Conservation (phyloP, 805 yeast species). For the Pichia nakasei region DNA sequence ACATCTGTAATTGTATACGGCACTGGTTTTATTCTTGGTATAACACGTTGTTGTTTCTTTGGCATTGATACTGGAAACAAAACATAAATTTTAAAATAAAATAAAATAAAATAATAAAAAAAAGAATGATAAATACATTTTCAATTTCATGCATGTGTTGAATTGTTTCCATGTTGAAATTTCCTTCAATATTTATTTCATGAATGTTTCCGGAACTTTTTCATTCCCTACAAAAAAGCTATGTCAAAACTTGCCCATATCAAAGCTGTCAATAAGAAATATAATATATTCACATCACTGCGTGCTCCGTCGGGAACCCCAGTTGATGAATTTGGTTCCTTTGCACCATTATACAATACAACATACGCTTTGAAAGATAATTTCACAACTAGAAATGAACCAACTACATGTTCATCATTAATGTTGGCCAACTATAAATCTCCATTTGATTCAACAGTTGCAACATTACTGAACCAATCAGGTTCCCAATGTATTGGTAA, state of each 20-base stretch:
- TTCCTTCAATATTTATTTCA: not conserved
- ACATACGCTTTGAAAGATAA: slow-evolving; percentile 68
- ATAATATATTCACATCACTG: slow-evolving; percentile 34
- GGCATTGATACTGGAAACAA: not conserved
- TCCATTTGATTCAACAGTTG: slow-evolving; percentile 79
- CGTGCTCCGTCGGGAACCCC: slow-evolving; percentile 10
- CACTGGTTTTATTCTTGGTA: slow-evolving; percentile 28
- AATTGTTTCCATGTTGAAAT: not conserved
- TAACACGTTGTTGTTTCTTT: slow-evolving; percentile 11
- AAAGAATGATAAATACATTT: not conserved
- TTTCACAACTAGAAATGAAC: slow-evolving; percentile 49
- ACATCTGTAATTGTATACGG: slow-evolving; percentile 27
- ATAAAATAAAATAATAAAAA: not conserved
- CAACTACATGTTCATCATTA: slow-evolving; percentile 75
- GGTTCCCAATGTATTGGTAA: slow-evolving; percentile 64
- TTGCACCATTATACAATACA: slow-evolving; percentile 6
- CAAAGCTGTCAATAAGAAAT: slow-evolving; percentile 14
- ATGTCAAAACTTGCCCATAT: slow-evolving; percentile 3
- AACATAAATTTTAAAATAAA: not conserved
- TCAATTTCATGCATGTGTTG: no score
- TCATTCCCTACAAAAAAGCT: not conserved
- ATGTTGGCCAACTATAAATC: slow-evolving; percentile 52
- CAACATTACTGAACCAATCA: slow-evolving; percentile 37
- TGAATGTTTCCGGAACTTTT: not conserved
- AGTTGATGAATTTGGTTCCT: not conserved